Evolutionary conservation across 352 stramenopile genomes (phyloP), one percentile per base, ranked within the genome.

Genomic region (Phytophthora syringae): DNA sequence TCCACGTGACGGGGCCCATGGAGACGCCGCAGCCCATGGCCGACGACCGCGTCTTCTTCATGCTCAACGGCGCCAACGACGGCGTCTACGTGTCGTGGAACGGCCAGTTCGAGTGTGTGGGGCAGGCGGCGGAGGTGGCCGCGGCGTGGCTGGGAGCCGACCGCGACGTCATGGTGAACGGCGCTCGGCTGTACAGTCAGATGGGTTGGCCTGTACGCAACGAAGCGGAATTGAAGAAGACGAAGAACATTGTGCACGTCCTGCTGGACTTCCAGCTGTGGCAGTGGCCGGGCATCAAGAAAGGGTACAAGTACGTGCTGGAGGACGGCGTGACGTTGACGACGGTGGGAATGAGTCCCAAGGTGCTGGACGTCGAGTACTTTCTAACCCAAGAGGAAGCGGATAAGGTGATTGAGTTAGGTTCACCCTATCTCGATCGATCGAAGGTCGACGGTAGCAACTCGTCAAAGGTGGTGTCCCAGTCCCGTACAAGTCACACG

Each of bases 221-320:
- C 24, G 60, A 57, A 13, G 47, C 39, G 27, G 82, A 93, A 11
- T 68, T 95, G 52, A 56, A 27, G n/a, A 72, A 71, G 7, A 74
- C 79, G 13, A 78, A 80, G 37, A 78, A 84, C 43, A 84, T 90
- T 9, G 84, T 91, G 25, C 85, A 95, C 50, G 71, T 95, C 24
- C 50, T 95, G 60, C 56, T 95, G 45, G 87, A 95, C 52, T 93
- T 92, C 67, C 85, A 95, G 69, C 58, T 92, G 54, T 95, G 87
- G 87, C 73, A 89, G 15, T 95, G 87, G 87, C 87, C 87, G 1
- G 87, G 85, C 43, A 94, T 95, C 62, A 74, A 86, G 64, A 87
- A 89, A 48, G 87, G 87, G 11, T 67, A 93, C 74, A 81, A 79
- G 61, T 93, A 92, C 62, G 60, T 75, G 24, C 59, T 95, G 20